These are phyloP conservation scores for Diaporthe vexans DNA, from an alignment of 2,329 filamentous ascomycete genomes.

Conservation along the genomic window DNA sequence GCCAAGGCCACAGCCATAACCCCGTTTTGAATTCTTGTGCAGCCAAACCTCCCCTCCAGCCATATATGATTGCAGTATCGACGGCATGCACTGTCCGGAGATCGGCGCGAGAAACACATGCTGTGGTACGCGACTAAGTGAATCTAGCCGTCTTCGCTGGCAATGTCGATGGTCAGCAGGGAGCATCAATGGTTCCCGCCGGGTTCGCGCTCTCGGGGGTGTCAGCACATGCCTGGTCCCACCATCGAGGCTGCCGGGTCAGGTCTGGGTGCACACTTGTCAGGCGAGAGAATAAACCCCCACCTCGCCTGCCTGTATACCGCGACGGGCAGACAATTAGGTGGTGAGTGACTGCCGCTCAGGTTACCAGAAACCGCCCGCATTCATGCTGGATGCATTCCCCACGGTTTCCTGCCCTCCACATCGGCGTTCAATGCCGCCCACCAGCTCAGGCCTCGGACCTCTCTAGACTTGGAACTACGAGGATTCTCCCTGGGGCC, in stretches of 20 bases:
- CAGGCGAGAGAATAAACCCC: constrained; percentile 9
- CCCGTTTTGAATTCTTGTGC: constrained; percentile 22
- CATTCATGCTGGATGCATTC: not conserved
- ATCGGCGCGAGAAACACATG: constrained; percentile 34
- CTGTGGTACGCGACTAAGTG: constrained; percentile 27
- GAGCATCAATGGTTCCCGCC: constrained; percentile 18
- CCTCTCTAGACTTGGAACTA: not conserved
- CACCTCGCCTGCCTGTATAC: not conserved
- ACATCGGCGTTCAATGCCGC: not conserved
- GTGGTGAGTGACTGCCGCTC: constrained; percentile 5
- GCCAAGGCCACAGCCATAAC: not conserved
- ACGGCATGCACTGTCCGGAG: constrained; percentile 17
- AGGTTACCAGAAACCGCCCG: not conserved
- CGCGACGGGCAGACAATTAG: not conserved
- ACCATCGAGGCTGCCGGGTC: constrained; percentile 14
- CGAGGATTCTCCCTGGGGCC: not conserved
- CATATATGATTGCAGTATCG: constrained; percentile 24
- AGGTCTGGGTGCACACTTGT: constrained; percentile 8
- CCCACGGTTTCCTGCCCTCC: not conserved
- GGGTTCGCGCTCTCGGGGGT: constrained; percentile 13
- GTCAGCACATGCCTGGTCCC: constrained; percentile 22
- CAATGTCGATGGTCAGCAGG: constrained; percentile 24
- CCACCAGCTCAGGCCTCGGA: not conserved
- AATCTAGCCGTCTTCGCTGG: constrained; percentile 20
- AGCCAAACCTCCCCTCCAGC: not conserved